phyloP scores from a whole-genome alignment of 2,329 filamentous ascomycete species.

The Tolypocladium guangdongense region DNA sequence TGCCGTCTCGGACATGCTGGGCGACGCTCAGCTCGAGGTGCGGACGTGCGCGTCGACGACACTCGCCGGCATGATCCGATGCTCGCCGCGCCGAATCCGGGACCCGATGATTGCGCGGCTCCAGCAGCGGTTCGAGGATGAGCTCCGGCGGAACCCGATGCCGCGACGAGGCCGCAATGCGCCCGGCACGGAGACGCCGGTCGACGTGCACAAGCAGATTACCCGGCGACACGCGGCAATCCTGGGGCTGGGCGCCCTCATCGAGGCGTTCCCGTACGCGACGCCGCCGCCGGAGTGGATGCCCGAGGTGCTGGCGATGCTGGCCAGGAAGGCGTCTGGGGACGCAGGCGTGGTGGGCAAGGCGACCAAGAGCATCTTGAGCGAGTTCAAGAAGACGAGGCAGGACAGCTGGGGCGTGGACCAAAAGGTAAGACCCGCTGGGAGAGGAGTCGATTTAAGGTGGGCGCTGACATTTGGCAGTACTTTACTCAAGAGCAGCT shows the following conservation, averaged over 20 bases:
- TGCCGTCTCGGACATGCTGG: slow-evolving; percentile 91
- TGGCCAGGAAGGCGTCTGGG: slow-evolving; percentile 75
- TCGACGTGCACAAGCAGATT: slow-evolving; percentile 65
- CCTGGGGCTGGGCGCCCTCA: slow-evolving; percentile 76
- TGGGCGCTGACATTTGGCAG: slow-evolving; percentile 22
- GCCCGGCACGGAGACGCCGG: slow-evolving; percentile 56
- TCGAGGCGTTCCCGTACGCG: slow-evolving; percentile 93
- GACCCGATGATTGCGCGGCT: slow-evolving; percentile 66
- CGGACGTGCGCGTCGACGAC: slow-evolving; percentile 87
- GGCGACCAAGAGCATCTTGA: slow-evolving; percentile 85
- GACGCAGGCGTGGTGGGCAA: slow-evolving; percentile 91
- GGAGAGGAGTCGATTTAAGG: slow-evolving; percentile 4
- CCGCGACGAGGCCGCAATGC: slow-evolving; percentile 57
- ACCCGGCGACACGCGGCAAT: slow-evolving; percentile 83
- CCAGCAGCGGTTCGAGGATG: slow-evolving; percentile 66
- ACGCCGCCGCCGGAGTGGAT: slow-evolving; percentile 90
- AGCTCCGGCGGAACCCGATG: slow-evolving; percentile 75
- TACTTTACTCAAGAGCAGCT: slow-evolving; percentile 86
- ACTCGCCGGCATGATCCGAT: slow-evolving; percentile 93
- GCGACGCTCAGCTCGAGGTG: slow-evolving; percentile 86
- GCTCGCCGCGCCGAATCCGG: slow-evolving; percentile 73
- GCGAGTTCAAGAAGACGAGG: slow-evolving; percentile 98
- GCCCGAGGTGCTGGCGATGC: slow-evolving; percentile 76
- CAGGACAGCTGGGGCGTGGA: slow-evolving; percentile 98
- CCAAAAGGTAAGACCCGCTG: slow-evolving; percentile 63